A percentile compares a stretch with the other conserved stretches of the same genome.
phyloP scores from a whole-genome alignment of 163 green algal species.

The Chloroidium sp. region DNA sequence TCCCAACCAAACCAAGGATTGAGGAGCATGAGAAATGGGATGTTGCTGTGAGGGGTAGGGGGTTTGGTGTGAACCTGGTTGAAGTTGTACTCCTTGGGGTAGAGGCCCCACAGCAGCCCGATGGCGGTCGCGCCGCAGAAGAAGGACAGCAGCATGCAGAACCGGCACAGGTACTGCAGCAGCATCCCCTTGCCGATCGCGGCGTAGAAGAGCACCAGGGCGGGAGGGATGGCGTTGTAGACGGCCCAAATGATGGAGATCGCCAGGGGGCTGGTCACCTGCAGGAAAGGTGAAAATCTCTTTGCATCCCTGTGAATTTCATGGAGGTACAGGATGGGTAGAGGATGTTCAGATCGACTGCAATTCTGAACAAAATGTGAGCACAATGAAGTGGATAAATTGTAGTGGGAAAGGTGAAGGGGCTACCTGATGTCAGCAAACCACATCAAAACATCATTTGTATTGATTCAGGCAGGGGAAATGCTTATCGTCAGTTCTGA shows the following conservation, averaged over 20 bases:
- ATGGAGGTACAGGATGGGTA: too few relatives aligned
- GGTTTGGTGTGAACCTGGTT: background rate
- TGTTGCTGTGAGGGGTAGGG: background rate
- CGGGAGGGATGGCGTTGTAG: constrained; percentile 46
- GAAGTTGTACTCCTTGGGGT: constrained; percentile 30
- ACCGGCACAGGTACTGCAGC: constrained; percentile 22
- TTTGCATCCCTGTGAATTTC: too few relatives aligned
- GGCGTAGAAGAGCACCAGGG: constrained; percentile 35
- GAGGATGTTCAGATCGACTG: too few relatives aligned
- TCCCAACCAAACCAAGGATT: background rate
- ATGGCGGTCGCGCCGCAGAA: constrained; percentile 13
- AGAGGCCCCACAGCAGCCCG: constrained; percentile 48
- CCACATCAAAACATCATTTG: too few relatives aligned
- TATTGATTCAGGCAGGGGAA: too few relatives aligned
- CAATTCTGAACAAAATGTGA: too few relatives aligned
- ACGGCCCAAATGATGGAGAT: constrained; percentile 51
- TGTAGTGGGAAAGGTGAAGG: too few relatives aligned
- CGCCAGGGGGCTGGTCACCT: constrained; percentile 23
- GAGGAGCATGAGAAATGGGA: background rate
- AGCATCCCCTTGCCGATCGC: constrained; percentile 11
- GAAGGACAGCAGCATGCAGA: constrained; percentile 31
- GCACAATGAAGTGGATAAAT: background rate
- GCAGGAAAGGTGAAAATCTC: too few relatives aligned
- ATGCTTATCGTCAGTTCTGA: too few relatives aligned
- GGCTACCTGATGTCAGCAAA: too few relatives aligned